Percentiles rank a stretch among this genome's conserved stretches.
Evolutionary conservation across 2,329 filamentous ascomycete species (phyloP).

Genomic region (Neurospora sp.): DNA sequence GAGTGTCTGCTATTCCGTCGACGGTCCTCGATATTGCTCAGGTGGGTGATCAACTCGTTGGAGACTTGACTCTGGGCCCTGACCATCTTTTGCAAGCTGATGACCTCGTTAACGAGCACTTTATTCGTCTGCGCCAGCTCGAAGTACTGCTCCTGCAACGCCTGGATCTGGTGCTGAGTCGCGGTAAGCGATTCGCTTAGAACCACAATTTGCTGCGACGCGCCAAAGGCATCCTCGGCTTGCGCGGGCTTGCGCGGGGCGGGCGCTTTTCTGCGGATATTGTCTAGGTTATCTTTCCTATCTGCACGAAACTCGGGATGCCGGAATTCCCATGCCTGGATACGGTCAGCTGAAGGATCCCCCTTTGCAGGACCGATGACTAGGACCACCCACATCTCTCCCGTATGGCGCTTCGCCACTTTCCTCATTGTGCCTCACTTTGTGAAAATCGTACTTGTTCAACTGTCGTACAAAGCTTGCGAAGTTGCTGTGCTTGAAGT

Average conservation of each 20-base stretch:
- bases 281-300: slow-evolving; percentile 92
- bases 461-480: slow-evolving; percentile 91
- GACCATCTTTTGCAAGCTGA: slow-evolving; percentile 50
- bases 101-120: slow-evolving; percentile 50
- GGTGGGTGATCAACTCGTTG: slow-evolving; percentile 45
- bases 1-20: slow-evolving; percentile 31
- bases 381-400: slow-evolving; percentile 48
- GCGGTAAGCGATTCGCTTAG: slow-evolving; percentile 81
- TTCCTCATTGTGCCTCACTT: slow-evolving; percentile 87
- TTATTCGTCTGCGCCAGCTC: slow-evolving; percentile 60
- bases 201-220: slow-evolving; percentile 79
- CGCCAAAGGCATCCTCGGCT: slow-evolving; percentile 62
- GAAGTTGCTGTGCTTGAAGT: slow-evolving; percentile 99
- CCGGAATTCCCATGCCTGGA: slow-evolving; percentile 87
- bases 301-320: slow-evolving; percentile 94
- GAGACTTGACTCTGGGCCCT: slow-evolving; percentile 48
- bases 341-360: slow-evolving; percentile 21
- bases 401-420: slow-evolving; percentile 74
- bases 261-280: slow-evolving; percentile 90
- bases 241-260: slow-evolving; percentile 67
- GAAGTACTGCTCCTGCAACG: slow-evolving; percentile 73
- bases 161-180: slow-evolving; percentile 85
- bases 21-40: slow-evolving; percentile 38
- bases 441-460: slow-evolving; percentile 98
- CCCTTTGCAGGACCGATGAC: background rate